phyloP scores from a whole-genome alignment of 2,329 filamentous ascomycete genomes.

The Claviceps sorghi region DNA sequence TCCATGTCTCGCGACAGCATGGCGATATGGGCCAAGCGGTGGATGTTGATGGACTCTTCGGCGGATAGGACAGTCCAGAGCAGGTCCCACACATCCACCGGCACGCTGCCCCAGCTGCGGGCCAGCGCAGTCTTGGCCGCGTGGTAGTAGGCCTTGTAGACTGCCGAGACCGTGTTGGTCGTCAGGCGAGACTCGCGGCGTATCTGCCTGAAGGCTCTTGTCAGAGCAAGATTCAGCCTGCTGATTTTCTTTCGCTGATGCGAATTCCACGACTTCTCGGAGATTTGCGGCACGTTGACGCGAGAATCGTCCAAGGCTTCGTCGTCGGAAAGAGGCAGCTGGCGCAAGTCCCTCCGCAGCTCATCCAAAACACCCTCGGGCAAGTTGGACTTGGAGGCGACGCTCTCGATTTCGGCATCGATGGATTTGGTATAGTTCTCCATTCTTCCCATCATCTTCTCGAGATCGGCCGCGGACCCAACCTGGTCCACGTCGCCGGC shows the following conservation, averaged over 20 bases:
- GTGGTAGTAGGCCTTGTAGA: conserved; percentile 41
- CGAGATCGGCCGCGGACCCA: conserved; percentile 19
- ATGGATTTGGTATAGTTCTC: conserved; percentile 21
- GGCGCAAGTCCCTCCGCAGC: conserved; percentile 16
- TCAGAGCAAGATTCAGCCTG: conserved; percentile 21
- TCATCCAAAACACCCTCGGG: conserved; percentile 20
- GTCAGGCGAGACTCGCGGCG: conserved; percentile 15
- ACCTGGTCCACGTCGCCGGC: conserved; percentile 17
- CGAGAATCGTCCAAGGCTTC: conserved; percentile 11
- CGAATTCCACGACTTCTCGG: conserved; percentile 21
- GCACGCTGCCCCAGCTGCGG: conserved; percentile 37
- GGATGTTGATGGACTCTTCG: conserved; percentile 32
- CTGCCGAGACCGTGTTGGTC: conserved; percentile 22
- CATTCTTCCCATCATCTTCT: conserved; percentile 20
- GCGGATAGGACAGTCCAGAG: conserved; percentile 50
- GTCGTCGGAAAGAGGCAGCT: conserved; percentile 12
- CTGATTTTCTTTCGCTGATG: conserved; percentile 24
- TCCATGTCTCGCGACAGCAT: conserved; percentile 52
- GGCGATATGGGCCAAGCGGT: conserved; percentile 46
- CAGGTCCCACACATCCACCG: conserved; percentile 44
- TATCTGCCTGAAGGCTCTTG: conserved; percentile 15
- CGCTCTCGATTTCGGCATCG: conserved; percentile 20
- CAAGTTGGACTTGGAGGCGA: conserved; percentile 13
- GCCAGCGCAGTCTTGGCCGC: conserved; percentile 29
- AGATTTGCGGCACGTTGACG: conserved; percentile 19